These are phyloP conservation scores for Irpex lacteus DNA, from an alignment of 1,284 basidiomycete species.

Conservation along the genomic window DNA sequence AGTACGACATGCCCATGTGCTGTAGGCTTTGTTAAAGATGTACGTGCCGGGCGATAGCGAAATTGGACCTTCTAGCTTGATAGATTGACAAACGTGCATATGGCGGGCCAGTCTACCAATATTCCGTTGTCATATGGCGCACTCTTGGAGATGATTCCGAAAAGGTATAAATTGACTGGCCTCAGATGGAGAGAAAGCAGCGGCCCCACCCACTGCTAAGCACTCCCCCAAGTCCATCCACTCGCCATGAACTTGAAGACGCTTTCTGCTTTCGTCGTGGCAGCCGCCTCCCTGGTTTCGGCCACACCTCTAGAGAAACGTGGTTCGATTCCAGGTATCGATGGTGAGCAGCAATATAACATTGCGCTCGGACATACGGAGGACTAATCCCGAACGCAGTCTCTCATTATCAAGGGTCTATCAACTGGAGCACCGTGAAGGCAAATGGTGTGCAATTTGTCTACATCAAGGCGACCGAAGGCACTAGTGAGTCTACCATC, in stretches of 20 bases:
- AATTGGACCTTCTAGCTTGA: neutral
- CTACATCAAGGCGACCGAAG: conserved; percentile 73
- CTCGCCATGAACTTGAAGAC: neutral
- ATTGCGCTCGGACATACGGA: neutral
- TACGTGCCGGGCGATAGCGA: neutral
- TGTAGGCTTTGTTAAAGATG: neutral
- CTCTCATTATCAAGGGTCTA: conserved; percentile 48
- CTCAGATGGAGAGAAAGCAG: neutral
- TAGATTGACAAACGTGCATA: conserved; percentile 6
- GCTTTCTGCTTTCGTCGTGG: conserved; percentile 2
- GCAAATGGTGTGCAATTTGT: conserved; percentile 58
- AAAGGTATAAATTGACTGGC: neutral
- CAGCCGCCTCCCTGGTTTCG: conserved; percentile 5
- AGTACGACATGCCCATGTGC: neutral
- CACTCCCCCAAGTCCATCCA: neutral
- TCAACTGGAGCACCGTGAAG: conserved; percentile 54
- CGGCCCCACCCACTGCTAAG: neutral
- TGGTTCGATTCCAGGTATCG: conserved; percentile 10
- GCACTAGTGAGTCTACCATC: conserved; percentile 40
- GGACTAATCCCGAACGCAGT: conserved; percentile 28
- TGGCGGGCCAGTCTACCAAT: neutral
- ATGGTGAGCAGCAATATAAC: conserved; percentile 1
- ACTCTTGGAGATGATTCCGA: neutral
- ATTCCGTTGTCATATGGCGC: neutral
- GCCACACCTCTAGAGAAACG: conserved; percentile 10